Evolutionary conservation across 805 yeast species (phyloP), one percentile per base, ranked within the genome.

Genomic region (Saccharomycopsis olivae): DNA sequence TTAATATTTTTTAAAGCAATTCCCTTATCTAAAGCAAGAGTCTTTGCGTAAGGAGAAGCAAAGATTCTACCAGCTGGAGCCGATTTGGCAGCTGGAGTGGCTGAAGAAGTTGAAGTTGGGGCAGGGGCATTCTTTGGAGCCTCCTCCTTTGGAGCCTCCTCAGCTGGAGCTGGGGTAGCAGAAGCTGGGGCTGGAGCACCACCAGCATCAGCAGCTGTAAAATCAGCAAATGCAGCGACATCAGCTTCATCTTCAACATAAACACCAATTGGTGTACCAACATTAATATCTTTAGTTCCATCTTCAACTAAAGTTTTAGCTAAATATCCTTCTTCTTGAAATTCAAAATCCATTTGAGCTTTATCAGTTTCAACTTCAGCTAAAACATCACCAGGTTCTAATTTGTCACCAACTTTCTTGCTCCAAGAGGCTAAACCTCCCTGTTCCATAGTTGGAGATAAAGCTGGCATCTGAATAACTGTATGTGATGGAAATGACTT

Each of bases 371-470:
- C 98, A 49, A 89, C 81, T 66, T 89, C 97, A 45, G 96, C 96
- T 51, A 89, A 74, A 35, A 92, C 78, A 58, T 88, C 96, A 62
- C 98, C 98, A 16, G 96, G 92, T 23, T 71, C 55, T 50, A 92
- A 75, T 60, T 74, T 64, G 59, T 92, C 98, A 56, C 98, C 98
- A 29, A 78, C 84, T 33, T 73, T 62, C 68, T 88, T 92, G 58
- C 77, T 72, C 98, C 98, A 92, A 44, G 75, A 68, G 29, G 89
- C 89, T 49, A 92, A 68, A 61, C 76, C 80, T 59, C 98, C 98
- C 58, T 84, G 89, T 47, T 96, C 83, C 99, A 92, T 92, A 40
- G 99, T 92, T 50, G 99, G 98, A n/a, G 97, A 89, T 54, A 92
- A 69, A 8, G 99, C 98, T 36, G 98, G 99, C 98, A 92, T 92